Evolutionary conservation across 1,284 basidiomycete genomes (phyloP).

Genomic region (Apiotrichum gamsii): DNA sequence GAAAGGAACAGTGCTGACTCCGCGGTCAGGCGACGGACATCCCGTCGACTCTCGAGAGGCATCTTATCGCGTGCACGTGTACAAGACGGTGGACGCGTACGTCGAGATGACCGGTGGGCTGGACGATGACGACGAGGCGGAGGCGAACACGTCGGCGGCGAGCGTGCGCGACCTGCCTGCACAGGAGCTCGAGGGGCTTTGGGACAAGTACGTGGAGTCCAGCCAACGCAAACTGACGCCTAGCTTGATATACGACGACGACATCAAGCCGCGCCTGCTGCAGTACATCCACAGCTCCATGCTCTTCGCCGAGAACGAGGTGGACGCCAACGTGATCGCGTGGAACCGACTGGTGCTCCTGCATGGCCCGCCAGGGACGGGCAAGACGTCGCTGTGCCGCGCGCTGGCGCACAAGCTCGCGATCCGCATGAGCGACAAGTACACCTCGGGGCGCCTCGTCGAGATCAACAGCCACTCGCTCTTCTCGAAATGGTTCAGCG

Average conservation of each 20-base stretch:
- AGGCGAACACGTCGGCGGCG: slow-evolving; percentile 75
- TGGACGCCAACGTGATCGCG: slow-evolving; percentile 86
- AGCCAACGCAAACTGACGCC: neutral
- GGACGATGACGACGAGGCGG: slow-evolving; percentile 56
- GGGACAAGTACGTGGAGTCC: slow-evolving; percentile 52
- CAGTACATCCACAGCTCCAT: slow-evolving; percentile 93
- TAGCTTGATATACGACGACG: slow-evolving; percentile 80
- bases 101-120: slow-evolving; percentile 60
- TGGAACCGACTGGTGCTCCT: slow-evolving; percentile 91
- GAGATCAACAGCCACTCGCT: slow-evolving; percentile 98
- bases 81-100: slow-evolving; percentile 66
- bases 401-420: slow-evolving; percentile 93
- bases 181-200: slow-evolving; percentile 75
- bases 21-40: neutral
- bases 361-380: slow-evolving; percentile 95
- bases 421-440: slow-evolving; percentile 81
- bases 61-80: slow-evolving; percentile 74
- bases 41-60: neutral
- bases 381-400: slow-evolving; percentile 91
- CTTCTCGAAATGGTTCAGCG: slow-evolving; percentile 96
- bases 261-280: slow-evolving; percentile 80
- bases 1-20: neutral
- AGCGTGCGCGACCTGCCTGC: slow-evolving; percentile 80
- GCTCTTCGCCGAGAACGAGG: slow-evolving; percentile 75
- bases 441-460: slow-evolving; percentile 74